phyloP scores from a whole-genome alignment of 2,329 filamentous ascomycete species.

The Fusarium caatingaense region DNA sequence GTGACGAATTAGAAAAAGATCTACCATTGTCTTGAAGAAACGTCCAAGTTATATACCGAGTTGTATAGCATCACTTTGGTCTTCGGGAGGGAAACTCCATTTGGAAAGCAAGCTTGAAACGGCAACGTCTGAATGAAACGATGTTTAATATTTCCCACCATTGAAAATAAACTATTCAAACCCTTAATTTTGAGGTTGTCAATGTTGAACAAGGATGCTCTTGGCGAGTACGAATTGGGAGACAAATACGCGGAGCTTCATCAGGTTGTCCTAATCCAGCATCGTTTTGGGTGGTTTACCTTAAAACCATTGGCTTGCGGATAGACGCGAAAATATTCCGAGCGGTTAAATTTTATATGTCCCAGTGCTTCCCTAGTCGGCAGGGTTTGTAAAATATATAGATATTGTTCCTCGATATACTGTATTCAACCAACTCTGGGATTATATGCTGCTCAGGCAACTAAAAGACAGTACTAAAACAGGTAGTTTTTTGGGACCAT shows the following conservation, averaged over 20 bases:
- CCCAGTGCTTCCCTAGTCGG: background rate
- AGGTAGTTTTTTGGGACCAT: background rate
- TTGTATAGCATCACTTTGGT: background rate
- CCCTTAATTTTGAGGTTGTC: constrained; percentile 16
- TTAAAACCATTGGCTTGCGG: background rate
- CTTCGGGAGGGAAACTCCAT: background rate
- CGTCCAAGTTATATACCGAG: background rate
- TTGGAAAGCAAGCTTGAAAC: background rate
- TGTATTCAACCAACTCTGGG: background rate
- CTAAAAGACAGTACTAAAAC: background rate
- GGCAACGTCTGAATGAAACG: constrained; percentile 21
- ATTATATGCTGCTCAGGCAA: background rate
- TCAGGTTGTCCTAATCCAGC: constrained; percentile 25
- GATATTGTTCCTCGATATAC: background rate
- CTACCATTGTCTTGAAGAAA: background rate
- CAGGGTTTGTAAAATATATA: background rate
- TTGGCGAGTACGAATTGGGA: constrained; percentile 9
- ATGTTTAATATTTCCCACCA: constrained; percentile 36
- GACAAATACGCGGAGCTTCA: constrained; percentile 21
- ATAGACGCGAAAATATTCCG: background rate
- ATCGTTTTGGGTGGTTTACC: background rate
- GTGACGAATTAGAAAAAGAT: constrained; percentile 3
- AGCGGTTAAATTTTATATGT: background rate
- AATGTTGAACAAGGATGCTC: constrained; percentile 17
- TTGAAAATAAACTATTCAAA: constrained; percentile 19